Evolutionary conservation across 495 filamentous ascomycete genomes (phyloP).

Genomic region (Xeromyces bisporus): DNA sequence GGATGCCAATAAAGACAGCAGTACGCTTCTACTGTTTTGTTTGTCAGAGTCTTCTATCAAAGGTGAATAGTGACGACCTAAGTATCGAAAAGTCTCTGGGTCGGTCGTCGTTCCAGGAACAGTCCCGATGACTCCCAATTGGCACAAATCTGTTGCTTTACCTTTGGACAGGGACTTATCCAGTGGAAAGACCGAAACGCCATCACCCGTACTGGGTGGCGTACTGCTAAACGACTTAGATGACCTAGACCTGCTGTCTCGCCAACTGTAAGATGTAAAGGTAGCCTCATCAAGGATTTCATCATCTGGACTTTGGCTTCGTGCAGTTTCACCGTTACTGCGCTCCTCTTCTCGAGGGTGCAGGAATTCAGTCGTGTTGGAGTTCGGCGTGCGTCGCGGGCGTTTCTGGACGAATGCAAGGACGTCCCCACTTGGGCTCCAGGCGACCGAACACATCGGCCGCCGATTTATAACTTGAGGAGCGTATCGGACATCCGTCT

Average conservation of each 20-base stretch:
- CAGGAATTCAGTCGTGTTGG: constrained; percentile 21
- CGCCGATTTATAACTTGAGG: constrained; percentile 54
- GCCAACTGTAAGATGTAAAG: constrained; percentile 29
- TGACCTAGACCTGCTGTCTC: constrained; percentile 18
- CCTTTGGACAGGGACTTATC: constrained; percentile 41
- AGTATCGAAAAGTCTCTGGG: constrained; percentile 37
- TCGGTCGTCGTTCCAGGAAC: constrained; percentile 37
- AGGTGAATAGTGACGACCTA: constrained; percentile 39
- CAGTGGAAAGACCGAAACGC: constrained; percentile 36
- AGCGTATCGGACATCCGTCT: constrained; percentile 74
- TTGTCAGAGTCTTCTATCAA: constrained; percentile 15
- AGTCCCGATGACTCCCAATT: constrained; percentile 44
- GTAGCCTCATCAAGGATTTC: constrained; percentile 44
- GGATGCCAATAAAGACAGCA: constrained; percentile 34
- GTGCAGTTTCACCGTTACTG: constrained; percentile 24
- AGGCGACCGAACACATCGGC: constrained; percentile 27
- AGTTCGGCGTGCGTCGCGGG: constrained; percentile 20
- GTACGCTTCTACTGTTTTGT: constrained; percentile 20
- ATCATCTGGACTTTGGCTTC: constrained; percentile 50
- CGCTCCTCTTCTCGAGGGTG: constrained; percentile 15
- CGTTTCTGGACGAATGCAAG: constrained; percentile 34
- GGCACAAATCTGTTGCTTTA: constrained; percentile 36
- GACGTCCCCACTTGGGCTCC: constrained; percentile 30
- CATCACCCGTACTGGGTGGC: constrained; percentile 35
- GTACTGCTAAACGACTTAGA: constrained; percentile 34